phyloP scores from a whole-genome alignment of 768 basidiomycete genomes.

The Rhizopogon salebrosus region DNA sequence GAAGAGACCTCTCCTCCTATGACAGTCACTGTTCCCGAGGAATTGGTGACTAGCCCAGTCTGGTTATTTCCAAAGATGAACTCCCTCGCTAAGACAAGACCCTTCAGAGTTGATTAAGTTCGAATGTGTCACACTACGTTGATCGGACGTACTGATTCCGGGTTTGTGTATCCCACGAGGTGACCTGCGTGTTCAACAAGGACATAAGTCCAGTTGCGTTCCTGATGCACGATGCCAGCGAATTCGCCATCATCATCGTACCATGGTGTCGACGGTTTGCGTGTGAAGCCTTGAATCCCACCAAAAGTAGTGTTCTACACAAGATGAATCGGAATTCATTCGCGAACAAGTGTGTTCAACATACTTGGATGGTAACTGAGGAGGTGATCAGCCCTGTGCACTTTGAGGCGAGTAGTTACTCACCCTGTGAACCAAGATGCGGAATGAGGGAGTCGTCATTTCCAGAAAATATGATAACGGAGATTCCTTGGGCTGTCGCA shows the following conservation, averaged over 20 bases:
- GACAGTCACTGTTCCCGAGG: slow-evolving; percentile 24
- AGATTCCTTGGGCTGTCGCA: slow-evolving; percentile 44
- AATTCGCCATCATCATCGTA: slow-evolving; percentile 50
- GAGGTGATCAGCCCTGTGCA: slow-evolving; percentile 8
- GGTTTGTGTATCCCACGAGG: slow-evolving; percentile 32
- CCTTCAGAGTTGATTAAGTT: slow-evolving; percentile 31
- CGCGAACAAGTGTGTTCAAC: slow-evolving; percentile 4
- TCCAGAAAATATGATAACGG: slow-evolving; percentile 58
- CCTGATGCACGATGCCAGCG: slow-evolving; percentile 70
- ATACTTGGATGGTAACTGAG: slow-evolving; percentile 52
- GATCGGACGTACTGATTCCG: slow-evolving; percentile 38
- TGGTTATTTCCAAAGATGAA: slow-evolving; percentile 61
- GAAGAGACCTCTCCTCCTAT: slow-evolving; percentile 47
- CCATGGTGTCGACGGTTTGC: slow-evolving; percentile 66
- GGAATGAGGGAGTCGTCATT: slow-evolving; percentile 66
- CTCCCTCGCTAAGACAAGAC: slow-evolving; percentile 55
- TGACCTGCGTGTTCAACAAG: slow-evolving; percentile 36
- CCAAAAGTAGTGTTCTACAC: slow-evolving; percentile 73
- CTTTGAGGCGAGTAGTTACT: slow-evolving; percentile 3
- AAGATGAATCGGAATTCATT: background rate
- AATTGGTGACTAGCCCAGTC: slow-evolving; percentile 48
- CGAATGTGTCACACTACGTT: background rate
- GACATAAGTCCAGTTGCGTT: slow-evolving; percentile 52
- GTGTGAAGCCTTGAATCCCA: slow-evolving; percentile 69
- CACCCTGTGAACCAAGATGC: slow-evolving; percentile 61